phyloP scores from a whole-genome alignment of 2,329 filamentous ascomycete species.

The Aspergillus caelatus region DNA sequence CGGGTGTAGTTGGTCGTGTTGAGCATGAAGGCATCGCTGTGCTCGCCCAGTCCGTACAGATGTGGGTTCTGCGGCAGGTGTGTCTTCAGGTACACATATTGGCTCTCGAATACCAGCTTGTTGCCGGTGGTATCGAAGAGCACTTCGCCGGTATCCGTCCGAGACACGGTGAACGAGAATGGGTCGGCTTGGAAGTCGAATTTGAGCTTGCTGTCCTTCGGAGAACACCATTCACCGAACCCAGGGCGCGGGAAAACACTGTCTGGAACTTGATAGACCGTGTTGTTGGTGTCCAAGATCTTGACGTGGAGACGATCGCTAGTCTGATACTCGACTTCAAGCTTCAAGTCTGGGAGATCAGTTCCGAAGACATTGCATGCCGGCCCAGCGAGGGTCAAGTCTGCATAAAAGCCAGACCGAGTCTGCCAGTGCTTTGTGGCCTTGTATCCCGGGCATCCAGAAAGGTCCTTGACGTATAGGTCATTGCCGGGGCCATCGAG shows the following conservation, averaged over 20 bases:
- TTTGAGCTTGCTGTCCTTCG: constrained; percentile 1
- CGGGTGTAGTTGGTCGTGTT: neutral
- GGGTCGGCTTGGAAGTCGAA: neutral
- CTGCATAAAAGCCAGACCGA: constrained; percentile 51
- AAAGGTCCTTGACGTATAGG: neutral
- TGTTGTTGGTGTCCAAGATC: constrained; percentile 4
- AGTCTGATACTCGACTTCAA: constrained; percentile 60
- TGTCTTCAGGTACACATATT: constrained; percentile 72
- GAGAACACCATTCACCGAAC: neutral
- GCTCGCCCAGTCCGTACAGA: constrained; percentile 78
- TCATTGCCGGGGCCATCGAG: neutral
- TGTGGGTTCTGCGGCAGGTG: constrained; percentile 66
- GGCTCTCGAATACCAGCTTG: constrained; percentile 69
- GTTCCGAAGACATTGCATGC: constrained; percentile 61
- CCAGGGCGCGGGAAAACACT: neutral
- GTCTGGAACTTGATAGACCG: neutral
- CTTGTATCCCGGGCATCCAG: neutral
- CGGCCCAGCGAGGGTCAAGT: constrained; percentile 67
- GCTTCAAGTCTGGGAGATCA: constrained; percentile 55
- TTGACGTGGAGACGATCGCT: constrained; percentile 66
- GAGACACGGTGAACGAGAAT: constrained; percentile 43
- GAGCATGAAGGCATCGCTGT: constrained; percentile 64
- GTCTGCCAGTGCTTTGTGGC: neutral
- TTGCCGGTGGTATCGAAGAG: constrained; percentile 68
- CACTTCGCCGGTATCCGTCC: constrained; percentile 21